Percentiles rank a stretch among this genome's conserved stretches.
Conservation (phyloP, 2,329 filamentous ascomycete genomes). For the Aulographum hederae region DNA sequence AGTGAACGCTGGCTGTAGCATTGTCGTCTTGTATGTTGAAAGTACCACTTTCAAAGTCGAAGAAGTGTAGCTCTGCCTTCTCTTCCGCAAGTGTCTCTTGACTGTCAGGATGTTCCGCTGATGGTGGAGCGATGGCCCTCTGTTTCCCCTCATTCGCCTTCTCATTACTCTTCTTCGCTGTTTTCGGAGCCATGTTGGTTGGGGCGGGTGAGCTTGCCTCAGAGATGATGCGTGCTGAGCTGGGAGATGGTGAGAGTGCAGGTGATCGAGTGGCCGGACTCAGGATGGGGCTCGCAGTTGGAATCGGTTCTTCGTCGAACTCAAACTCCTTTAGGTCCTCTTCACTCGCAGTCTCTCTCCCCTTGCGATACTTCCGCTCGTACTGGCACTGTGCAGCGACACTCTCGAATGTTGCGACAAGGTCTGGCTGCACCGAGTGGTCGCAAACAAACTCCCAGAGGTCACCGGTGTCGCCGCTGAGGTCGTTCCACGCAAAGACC, state of each 20-base stretch:
- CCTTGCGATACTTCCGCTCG: conserved; percentile 82
- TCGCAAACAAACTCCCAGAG: conserved; percentile 98
- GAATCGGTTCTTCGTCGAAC: conserved; percentile 48
- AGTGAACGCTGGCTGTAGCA: conserved; percentile 63
- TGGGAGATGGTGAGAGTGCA: conserved; percentile 13
- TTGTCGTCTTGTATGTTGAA: conserved; percentile 65
- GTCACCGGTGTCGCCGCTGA: conserved; percentile 85
- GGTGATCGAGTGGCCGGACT: conserved; percentile 25
- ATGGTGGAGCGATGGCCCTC: conserved; percentile 22
- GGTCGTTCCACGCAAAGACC: conserved; percentile 83
- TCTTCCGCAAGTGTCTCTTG: conserved; percentile 59
- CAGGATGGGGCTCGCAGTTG: conserved; percentile 37
- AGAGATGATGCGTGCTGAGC: conserved; percentile 12
- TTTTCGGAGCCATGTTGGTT: background rate
- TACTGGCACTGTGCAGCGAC: conserved; percentile 88
- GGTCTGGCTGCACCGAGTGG: conserved; percentile 44
- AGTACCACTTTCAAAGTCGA: conserved; percentile 71
- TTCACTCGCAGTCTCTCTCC: conserved; percentile 61
- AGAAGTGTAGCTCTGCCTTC: conserved; percentile 74
- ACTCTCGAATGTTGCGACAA: conserved; percentile 64
- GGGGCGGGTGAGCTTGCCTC: background rate
- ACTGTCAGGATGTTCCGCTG: conserved; percentile 44
- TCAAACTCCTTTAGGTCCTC: conserved; percentile 67
- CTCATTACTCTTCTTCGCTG: conserved; percentile 7
- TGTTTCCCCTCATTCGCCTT: conserved; percentile 23